These are phyloP conservation scores for Trichoderma oligosporum DNA, from an alignment of 2,329 filamentous ascomycete genomes.

Conservation along the genomic window DNA sequence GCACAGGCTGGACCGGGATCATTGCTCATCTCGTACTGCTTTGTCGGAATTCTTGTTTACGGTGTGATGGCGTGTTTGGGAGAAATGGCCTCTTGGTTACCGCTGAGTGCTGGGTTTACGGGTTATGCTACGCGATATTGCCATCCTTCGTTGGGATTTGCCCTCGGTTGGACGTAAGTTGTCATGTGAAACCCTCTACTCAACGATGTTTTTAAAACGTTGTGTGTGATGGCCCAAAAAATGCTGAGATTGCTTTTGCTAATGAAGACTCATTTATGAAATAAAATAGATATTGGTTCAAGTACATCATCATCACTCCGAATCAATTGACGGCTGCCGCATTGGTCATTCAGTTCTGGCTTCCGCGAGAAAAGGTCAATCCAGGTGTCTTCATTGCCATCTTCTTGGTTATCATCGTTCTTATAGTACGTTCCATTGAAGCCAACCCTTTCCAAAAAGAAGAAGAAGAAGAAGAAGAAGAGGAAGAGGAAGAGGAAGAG, in stretches of 20 bases:
- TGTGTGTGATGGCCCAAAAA: background rate
- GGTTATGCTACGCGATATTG: slow-evolving; percentile 77
- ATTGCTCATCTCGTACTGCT: slow-evolving; percentile 66
- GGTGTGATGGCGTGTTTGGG: slow-evolving; percentile 78
- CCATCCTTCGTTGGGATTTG: slow-evolving; percentile 76
- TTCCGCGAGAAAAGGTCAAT: slow-evolving; percentile 61
- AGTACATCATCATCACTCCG: slow-evolving; percentile 83
- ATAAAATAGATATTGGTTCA: slow-evolving; percentile 63
- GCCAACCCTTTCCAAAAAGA: no score
- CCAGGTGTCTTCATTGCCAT: slow-evolving; percentile 76
- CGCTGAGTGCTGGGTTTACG: slow-evolving; percentile 73
- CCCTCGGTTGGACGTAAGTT: slow-evolving; percentile 66
- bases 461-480: no score
- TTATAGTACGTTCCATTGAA: slow-evolving; percentile 38
- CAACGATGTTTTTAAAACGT: background rate
- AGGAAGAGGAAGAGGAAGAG: no score
- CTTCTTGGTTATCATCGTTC: slow-evolving; percentile 59
- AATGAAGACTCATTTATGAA: background rate
- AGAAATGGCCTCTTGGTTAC: slow-evolving; percentile 82
- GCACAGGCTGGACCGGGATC: slow-evolving; percentile 57
- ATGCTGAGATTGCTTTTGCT: no score
- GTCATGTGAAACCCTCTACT: background rate
- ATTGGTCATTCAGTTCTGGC: slow-evolving; percentile 76
- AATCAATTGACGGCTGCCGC: slow-evolving; percentile 81
- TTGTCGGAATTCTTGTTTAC: slow-evolving; percentile 70